Evolutionary conservation across 441 rosid genomes (phyloP).

Genomic region (Iberis amara): DNA sequence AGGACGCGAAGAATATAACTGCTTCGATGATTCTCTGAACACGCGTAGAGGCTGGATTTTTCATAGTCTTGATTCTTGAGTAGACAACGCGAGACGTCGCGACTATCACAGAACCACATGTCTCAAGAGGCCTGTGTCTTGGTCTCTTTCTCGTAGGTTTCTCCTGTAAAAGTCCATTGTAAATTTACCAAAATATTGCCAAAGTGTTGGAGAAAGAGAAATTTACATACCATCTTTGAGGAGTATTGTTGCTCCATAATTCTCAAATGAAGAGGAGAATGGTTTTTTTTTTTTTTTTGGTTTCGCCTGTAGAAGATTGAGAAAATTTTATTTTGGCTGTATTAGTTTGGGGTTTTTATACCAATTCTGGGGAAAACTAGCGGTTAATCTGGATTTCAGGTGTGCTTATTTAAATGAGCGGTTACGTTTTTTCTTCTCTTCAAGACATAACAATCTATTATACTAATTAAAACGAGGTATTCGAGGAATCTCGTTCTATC

Average conservation of each 20-base stretch:
- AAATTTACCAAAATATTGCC: background rate
- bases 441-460: too few species aligned
- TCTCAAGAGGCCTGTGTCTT: conserved; percentile 58
- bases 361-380: conserved; percentile 1
- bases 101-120: conserved; percentile 40
- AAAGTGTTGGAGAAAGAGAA: conserved; percentile 1
- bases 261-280: background rate
- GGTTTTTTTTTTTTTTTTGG: background rate
- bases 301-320: too few species aligned
- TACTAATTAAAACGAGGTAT: too few species aligned
- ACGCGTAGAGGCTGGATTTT: conserved; percentile 32
- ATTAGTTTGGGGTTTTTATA: conserved; percentile 19
- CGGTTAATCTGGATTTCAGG: conserved; percentile 28
- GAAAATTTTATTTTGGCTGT: background rate
- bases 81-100: conserved; percentile 34
- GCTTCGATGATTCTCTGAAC: conserved; percentile 25
- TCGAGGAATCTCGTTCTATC: too few species aligned
- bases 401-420: conserved; percentile 2
- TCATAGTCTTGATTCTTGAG: conserved; percentile 31
- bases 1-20: conserved; percentile 21
- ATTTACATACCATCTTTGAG: conserved; percentile 21
- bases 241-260: conserved; percentile 1
- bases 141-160: conserved; percentile 20
- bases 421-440: conserved; percentile 7
- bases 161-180: conserved; percentile 15